These are phyloP conservation scores for Colletotrichum sp. DNA, from an alignment of 2,329 filamentous ascomycete species.

Conservation along the genomic window DNA sequence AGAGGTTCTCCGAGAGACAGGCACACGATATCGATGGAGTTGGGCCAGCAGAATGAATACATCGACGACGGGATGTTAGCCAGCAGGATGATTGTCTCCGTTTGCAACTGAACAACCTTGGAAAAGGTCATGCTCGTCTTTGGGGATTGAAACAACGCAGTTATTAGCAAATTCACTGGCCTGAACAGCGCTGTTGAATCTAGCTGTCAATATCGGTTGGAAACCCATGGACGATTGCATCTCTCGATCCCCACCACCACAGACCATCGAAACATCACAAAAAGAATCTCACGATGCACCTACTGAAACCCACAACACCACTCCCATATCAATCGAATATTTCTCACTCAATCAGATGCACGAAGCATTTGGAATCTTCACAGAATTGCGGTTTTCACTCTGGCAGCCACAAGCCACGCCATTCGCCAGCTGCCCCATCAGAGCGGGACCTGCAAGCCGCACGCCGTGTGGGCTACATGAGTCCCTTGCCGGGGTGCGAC, in stretches of 20 bases:
- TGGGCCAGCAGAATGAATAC: not conserved
- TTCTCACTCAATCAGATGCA: not conserved
- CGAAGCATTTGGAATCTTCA: not conserved
- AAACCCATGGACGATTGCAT: not conserved
- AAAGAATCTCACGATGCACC: not conserved
- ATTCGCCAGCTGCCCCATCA: not conserved
- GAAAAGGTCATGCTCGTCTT: not conserved
- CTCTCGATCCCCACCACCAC: not conserved
- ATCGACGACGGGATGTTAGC: not conserved
- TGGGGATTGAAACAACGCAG: not conserved
- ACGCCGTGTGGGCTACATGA: not conserved
- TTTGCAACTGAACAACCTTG: not conserved
- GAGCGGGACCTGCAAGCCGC: not conserved
- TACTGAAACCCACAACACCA: not conserved
- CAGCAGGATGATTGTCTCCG: not conserved
- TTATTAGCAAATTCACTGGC: not conserved
- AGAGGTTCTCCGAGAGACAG: too few relatives aligned
- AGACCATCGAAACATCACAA: not conserved
- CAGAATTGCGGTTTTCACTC: not conserved
- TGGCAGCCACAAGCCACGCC: not conserved
- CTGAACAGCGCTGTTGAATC: not conserved
- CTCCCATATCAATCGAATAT: not conserved
- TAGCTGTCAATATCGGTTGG: not conserved
- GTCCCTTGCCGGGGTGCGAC: rapidly evolving
- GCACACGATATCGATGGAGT: not conserved